Conservation (phyloP, 768 basidiomycete species). For the Cyathus striatus region DNA sequence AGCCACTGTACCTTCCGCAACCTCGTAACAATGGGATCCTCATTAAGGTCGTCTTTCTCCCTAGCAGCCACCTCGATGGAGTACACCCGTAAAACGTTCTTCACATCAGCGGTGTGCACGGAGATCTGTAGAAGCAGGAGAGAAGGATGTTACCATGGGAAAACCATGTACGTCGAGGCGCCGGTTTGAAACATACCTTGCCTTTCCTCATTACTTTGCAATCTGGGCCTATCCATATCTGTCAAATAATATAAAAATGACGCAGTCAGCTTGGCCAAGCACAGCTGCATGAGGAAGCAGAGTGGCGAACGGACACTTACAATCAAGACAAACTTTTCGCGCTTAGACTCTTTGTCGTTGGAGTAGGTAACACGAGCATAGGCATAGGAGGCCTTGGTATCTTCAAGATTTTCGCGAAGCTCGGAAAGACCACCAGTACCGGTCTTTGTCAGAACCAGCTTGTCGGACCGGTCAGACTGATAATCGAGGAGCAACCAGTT, state of each 20-base stretch:
- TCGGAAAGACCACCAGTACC: slow-evolving; percentile 79
- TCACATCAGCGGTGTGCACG: slow-evolving; percentile 87
- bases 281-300: no score
- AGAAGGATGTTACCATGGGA: slow-evolving; percentile 6
- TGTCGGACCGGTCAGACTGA: slow-evolving; percentile 79
- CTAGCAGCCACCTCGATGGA: slow-evolving; percentile 87
- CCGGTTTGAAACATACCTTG: slow-evolving; percentile 51
- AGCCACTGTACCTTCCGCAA: slow-evolving; percentile 84
- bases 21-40: slow-evolving; percentile 78
- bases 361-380: slow-evolving; percentile 82
- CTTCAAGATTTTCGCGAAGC: slow-evolving; percentile 66
- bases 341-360: slow-evolving; percentile 80
- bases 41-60: slow-evolving; percentile 79
- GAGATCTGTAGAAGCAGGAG: slow-evolving; percentile 59
- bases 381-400: slow-evolving; percentile 74
- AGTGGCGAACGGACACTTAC: no score
- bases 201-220: slow-evolving; percentile 92
- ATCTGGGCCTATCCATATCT: slow-evolving; percentile 74
- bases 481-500: slow-evolving; percentile 94
- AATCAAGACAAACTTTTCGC: slow-evolving; percentile 87
- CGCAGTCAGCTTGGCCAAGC: no score
- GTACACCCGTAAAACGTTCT: slow-evolving; percentile 68
- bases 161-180: slow-evolving; percentile 3
- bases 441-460: slow-evolving; percentile 69
- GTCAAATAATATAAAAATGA: no score